Percentiles rank a stretch among this genome's conserved stretches.
phyloP scores from a whole-genome alignment of 2,329 filamentous ascomycete genomes.

The Monilinia fructicola region DNA sequence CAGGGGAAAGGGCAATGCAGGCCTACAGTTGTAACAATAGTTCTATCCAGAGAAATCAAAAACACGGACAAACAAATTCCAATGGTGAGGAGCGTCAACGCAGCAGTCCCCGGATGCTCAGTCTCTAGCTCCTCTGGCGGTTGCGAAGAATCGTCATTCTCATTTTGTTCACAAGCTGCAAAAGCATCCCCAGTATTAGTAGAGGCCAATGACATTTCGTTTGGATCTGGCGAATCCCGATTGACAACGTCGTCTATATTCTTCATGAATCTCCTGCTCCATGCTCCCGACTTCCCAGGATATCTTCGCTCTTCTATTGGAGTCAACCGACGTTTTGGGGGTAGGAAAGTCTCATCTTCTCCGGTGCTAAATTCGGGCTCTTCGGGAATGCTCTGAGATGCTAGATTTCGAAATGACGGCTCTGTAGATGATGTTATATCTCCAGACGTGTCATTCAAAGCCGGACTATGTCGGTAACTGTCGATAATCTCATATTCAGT shows the following conservation, averaged over 20 bases:
- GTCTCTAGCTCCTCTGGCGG: not conserved
- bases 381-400: conserved; percentile 24
- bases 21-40: conserved; percentile 43
- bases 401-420: conserved; percentile 28
- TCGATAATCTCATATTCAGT: not conserved
- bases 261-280: conserved; percentile 4
- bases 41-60: conserved; percentile 40
- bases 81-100: conserved; percentile 29
- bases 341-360: not conserved
- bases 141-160: not conserved
- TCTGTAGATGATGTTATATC: conserved; percentile 28
- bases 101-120: conserved; percentile 30
- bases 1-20: conserved; percentile 41
- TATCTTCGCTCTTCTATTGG: conserved; percentile 30
- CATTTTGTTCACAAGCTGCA: not conserved
- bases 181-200: not conserved
- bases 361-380: not conserved
- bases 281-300: conserved; percentile 23
- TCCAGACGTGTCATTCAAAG: conserved; percentile 24
- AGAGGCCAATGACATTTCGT: not conserved
- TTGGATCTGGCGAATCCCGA: not conserved
- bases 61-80: conserved; percentile 36
- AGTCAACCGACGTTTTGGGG: conserved; percentile 9
- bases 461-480: not conserved
- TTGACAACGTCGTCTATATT: not conserved